phyloP scores from a whole-genome alignment of 2,329 filamentous ascomycete genomes.

The Spiromastix sp. region DNA sequence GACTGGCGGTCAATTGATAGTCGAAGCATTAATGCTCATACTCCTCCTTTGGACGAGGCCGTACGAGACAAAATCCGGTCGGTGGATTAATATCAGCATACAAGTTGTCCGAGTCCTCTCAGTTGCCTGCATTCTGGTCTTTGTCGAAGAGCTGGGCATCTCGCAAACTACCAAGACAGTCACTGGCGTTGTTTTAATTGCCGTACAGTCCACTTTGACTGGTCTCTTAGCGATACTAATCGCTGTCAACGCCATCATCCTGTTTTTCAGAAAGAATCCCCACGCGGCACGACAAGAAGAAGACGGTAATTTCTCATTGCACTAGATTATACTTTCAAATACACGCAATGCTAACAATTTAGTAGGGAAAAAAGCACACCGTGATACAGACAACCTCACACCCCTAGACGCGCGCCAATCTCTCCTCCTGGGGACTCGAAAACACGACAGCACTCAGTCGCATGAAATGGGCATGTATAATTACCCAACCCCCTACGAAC shows the following conservation, averaged over 20 bases:
- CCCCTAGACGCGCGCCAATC: conserved; percentile 81
- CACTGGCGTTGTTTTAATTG: conserved; percentile 84
- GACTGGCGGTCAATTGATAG: conserved; percentile 64
- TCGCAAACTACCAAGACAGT: conserved; percentile 88
- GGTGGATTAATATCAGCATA: conserved; percentile 88
- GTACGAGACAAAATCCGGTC: conserved; percentile 75
- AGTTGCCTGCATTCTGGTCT: conserved; percentile 78
- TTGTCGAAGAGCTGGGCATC: conserved; percentile 86
- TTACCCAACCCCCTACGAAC: conserved; percentile 28
- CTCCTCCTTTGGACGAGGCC: conserved; percentile 78
- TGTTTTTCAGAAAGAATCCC: conserved; percentile 77
- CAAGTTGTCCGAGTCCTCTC: conserved; percentile 83
- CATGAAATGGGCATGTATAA: conserved; percentile 32
- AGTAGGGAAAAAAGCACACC: conserved; percentile 58
- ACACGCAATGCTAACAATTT: conserved; percentile 9
- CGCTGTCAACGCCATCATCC: conserved; percentile 74
- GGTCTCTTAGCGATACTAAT: conserved; percentile 79
- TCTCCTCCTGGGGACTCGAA: conserved; percentile 58
- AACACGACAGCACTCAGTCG: conserved; percentile 19
- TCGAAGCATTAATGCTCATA: conserved; percentile 69
- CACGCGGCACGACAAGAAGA: conserved; percentile 83
- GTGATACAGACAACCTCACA: conserved; percentile 72
- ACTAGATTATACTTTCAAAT: background rate
- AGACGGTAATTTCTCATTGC: conserved; percentile 75
- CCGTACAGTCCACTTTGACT: conserved; percentile 77